Base-by-base conservation (phyloP, 441 rosid genomes). In the Omphalea diandra region DNA sequence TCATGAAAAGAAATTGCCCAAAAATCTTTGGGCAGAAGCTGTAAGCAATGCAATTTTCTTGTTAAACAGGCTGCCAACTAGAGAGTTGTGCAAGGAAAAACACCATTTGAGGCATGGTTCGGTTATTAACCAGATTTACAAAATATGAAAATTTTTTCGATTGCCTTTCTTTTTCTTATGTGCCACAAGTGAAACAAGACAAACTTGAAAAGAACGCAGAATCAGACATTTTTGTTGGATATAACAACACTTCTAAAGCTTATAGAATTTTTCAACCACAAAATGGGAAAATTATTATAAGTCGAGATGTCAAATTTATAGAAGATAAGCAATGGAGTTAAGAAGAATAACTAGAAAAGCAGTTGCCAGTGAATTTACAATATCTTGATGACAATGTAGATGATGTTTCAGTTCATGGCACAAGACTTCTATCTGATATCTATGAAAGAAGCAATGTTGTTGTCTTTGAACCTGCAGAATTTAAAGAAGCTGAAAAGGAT, bases 171-270 rank as follows among this genome's bases (percentile, higher is more conserved):
- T 43, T 43, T 43, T 43, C 47, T 43, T 18, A 47, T 47, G 53
- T 47, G 20, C 53, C 53, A 3, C 24, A 47, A 24, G 53, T n/a
- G 8, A 47, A 47, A 24, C 18, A 24, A 5, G 53, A 47, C n/a
- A 47, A 65, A 20, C 62, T 60, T 5, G 68, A 74, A 3, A 47
- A 35, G 11, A 68, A 49, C 29, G 40, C 40, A 0, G 18, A 17
- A 38, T n/a, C 36, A 2, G 36, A 36, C 2, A 17, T 74, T 0
- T 68, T 74, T 61, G 18, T 68, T 11, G 77, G 68, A 3, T 73
- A 67, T 18, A 52, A 44, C 24, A 8, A 3, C 1, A 10, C 20
- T 9, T 35, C 43, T 9, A 68, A 67, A 31, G 69, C 63, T 27
- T 74, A 52, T 14, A 67, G 27, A 9, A 27, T 73, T 4, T 73